These are phyloP conservation scores for Ophiostoma himal-ulmi DNA, from an alignment of 2,329 filamentous ascomycete species.

Conservation along the genomic window DNA sequence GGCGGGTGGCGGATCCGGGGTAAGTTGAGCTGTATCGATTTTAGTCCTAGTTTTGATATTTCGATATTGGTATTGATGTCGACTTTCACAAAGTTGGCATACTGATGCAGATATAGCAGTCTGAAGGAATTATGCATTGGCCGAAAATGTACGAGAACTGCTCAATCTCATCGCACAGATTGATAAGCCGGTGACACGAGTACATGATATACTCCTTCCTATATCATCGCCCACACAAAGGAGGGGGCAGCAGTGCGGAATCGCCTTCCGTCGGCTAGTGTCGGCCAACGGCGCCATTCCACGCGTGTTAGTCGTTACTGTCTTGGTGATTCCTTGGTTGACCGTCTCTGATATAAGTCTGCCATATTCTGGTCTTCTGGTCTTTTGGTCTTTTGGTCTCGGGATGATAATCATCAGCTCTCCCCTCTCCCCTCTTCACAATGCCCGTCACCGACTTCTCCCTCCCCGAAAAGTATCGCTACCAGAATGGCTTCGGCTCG, in stretches of 20 bases:
- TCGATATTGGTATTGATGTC: neutral
- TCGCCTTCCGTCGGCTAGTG: conserved; percentile 22
- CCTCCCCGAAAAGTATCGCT: conserved; percentile 57
- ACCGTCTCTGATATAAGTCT: no score
- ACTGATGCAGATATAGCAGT: no score
- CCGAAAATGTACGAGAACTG: no score
- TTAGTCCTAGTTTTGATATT: no score
- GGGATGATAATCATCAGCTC: neutral
- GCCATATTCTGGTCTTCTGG: no score
- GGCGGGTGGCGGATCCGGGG: neutral
- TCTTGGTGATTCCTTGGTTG: no score
- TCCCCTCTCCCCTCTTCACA: neutral
- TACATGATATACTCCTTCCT: neutral
- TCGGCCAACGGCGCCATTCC: conserved; percentile 19
- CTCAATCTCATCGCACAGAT: no score
- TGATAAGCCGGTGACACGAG: no score
- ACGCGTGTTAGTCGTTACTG: neutral
- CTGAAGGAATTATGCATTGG: no score
- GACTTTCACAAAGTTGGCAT: no score
- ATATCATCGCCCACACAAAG: neutral
- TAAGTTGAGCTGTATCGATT: neutral
- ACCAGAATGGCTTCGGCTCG: conserved; percentile 71
- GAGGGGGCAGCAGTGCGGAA: conserved; percentile 15
- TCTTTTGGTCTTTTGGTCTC: neutral
- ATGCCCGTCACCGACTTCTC: conserved; percentile 45